These are phyloP conservation scores for Rhizophora apiculata DNA, from an alignment of 345 rosid genomes.

Conservation along the genomic window DNA sequence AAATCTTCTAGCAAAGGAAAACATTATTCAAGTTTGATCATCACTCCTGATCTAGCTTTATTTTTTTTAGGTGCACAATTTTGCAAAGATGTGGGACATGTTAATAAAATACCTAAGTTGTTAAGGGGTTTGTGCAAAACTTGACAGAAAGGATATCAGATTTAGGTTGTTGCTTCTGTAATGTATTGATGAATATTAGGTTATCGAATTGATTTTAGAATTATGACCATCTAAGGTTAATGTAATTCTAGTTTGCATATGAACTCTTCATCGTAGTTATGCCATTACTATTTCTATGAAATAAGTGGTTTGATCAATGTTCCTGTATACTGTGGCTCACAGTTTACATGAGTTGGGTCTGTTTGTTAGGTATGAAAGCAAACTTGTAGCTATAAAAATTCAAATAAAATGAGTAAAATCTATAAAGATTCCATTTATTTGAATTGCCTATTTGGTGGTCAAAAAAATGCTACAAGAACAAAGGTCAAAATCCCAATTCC, in stretches of 20 bases:
- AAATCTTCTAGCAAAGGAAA: slow-evolving; percentile 73
- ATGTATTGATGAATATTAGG: too few species aligned
- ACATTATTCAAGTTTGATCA: slow-evolving; percentile 60
- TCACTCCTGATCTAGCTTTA: background rate
- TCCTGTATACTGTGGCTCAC: background rate
- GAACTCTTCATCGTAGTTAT: background rate
- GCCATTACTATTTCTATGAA: background rate
- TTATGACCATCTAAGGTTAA: background rate
- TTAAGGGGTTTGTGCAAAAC: too few species aligned
- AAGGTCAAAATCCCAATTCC: too few species aligned
- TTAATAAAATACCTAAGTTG: too few species aligned
- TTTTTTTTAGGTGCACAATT: too few species aligned
- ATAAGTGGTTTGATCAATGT: background rate
- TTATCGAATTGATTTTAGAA: background rate
- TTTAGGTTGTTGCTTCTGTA: background rate
- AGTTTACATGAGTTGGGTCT: background rate
- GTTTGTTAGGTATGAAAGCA: background rate
- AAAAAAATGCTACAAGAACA: too few species aligned
- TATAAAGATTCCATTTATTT: too few species aligned
- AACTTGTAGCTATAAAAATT: too few species aligned
- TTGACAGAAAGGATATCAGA: background rate
- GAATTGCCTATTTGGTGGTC: too few species aligned
- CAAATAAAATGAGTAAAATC: too few species aligned
- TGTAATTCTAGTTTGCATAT: background rate
- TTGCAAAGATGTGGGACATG: too few species aligned